phyloP scores from a whole-genome alignment of 1,284 basidiomycete genomes.

The Puccinia polysora region DNA sequence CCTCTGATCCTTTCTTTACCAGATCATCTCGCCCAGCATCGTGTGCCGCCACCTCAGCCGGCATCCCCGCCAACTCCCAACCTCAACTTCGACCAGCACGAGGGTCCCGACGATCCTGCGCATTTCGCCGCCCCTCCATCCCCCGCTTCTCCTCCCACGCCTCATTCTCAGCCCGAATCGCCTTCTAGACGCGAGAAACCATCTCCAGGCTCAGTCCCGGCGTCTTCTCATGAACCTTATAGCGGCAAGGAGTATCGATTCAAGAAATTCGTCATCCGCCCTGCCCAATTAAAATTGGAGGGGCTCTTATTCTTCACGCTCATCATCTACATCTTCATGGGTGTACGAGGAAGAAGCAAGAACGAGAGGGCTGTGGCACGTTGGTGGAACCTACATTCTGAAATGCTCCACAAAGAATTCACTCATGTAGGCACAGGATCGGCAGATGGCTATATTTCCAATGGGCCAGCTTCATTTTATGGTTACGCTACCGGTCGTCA shows the following conservation, averaged over 20 bases:
- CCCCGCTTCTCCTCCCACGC: conserved; percentile 20
- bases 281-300: conserved; percentile 29
- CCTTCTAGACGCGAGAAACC: neutral
- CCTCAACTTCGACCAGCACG: conserved; percentile 31
- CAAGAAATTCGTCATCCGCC: conserved; percentile 38
- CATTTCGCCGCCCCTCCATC: conserved; percentile 19
- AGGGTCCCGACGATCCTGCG: conserved; percentile 1
- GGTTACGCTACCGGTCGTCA: conserved; percentile 78
- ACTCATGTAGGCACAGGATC: conserved; percentile 24
- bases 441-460: conserved; percentile 54
- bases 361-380: conserved; percentile 10
- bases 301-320: conserved; percentile 6
- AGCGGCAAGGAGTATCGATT: conserved; percentile 34
- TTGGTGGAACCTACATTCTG: conserved; percentile 9
- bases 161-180: neutral
- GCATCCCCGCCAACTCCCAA: conserved; percentile 19
- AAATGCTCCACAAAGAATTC: conserved; percentile 22
- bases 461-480: conserved; percentile 73
- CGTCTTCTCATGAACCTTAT: neutral
- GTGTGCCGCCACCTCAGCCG: conserved; percentile 31
- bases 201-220: neutral
- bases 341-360: conserved; percentile 22
- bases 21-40: conserved; percentile 4
- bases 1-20: neutral
- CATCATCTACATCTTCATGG: conserved; percentile 15